A percentile compares a stretch with the other conserved stretches of the same genome.
These are phyloP conservation scores for Apocynum venetum DNA, from an alignment of 257 asterid genomes.

Conservation along the genomic window DNA sequence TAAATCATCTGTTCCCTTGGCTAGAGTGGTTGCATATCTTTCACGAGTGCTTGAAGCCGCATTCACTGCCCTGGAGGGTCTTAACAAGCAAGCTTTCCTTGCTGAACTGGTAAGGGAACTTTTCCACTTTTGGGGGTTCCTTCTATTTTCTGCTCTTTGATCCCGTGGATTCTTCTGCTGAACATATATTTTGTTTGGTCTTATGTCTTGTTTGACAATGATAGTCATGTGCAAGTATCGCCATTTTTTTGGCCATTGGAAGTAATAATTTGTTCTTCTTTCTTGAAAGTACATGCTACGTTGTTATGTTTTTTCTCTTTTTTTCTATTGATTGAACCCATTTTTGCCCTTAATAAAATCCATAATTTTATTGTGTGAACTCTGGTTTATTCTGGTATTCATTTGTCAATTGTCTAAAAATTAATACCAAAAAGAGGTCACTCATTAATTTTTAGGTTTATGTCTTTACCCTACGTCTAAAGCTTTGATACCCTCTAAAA, in stretches of 20 bases:
- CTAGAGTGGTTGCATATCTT: conserved; percentile 91
- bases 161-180: background rate
- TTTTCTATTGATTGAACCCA: background rate
- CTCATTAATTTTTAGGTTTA: background rate
- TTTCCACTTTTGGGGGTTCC: background rate
- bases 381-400: background rate
- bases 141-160: background rate
- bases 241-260: background rate
- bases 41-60: conserved; percentile 97
- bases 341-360: background rate
- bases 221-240: background rate
- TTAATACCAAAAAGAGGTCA: background rate
- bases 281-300: background rate
- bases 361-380: background rate
- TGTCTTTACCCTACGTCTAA: background rate
- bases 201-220: background rate
- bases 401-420: background rate
- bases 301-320: background rate
- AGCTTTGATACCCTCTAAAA: background rate
- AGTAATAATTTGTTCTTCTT: background rate
- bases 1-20: conserved; percentile 23
- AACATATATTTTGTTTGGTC: background rate
- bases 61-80: conserved; percentile 97
- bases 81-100: conserved; percentile 91
- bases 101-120: conserved; percentile 66